Base-by-base conservation (phyloP, 345 rosid genomes). In the Clarkia xantiana region DNA sequence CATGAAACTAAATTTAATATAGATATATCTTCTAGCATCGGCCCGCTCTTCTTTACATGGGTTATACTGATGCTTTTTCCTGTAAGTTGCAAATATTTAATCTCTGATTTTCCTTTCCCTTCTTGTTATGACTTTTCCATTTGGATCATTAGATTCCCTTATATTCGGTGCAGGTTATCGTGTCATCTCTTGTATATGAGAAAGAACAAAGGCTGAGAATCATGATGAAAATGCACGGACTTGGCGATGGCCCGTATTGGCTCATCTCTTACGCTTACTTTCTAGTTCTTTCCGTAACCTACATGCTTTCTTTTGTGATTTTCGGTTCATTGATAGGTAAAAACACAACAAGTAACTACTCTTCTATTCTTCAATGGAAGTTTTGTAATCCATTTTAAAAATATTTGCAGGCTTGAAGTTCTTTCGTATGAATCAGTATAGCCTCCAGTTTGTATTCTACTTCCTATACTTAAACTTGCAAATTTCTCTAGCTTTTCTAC, bases 221-320 rank as follows among this genome's bases (percentile, higher is more conserved):
- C 39, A 86, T 90, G 81, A 90, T 90, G 97, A 82, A 82, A 72
- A 90, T 90, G 97, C 97, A 90, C 1, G 94, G 95, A 40, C 91
- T 90, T 54, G 86, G 94, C 38, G 95, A 90, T 56, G 95, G 84
- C 44, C 94, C 97, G 19, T 90, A 90, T 59, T 86, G 94, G 91
- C 51, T 82, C 68, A 82, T 89, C 46, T 62, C 95, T 15, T 89
- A 89, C 34, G 75, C 71, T 13, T 89, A 85, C 73, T 83, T 83
- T 68, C 76, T 90, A 15, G 44, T 51, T 68, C 65, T 86, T 59
- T 90, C 91, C 14, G 57, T 57, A 25, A 20, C 79, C 40, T 86
- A 83, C 68, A 66, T 82, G 61, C 42, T 83, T 44, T 70, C 81
- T 57, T 77, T 86, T 49, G 82, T 89, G 66, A 25, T 69, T 47